A percentile compares a stretch with the other conserved stretches of the same genome.
phyloP scores from a whole-genome alignment of 116 monocot genomes.

The Cymodocea nodosa region DNA sequence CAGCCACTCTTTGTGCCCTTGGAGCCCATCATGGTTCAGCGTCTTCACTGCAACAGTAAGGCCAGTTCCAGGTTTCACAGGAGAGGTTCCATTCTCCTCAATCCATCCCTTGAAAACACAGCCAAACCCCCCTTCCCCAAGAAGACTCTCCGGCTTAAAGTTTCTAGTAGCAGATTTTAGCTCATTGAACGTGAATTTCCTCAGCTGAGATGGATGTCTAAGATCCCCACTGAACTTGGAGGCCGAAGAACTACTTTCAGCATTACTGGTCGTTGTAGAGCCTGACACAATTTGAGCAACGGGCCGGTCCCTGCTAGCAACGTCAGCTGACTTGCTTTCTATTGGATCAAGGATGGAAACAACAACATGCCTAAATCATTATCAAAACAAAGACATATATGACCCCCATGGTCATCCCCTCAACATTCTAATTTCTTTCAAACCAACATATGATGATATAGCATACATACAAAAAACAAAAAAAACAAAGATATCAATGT shows the following conservation, averaged over 20 bases:
- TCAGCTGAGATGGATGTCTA: conserved; percentile 28
- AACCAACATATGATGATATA: too few relatives aligned
- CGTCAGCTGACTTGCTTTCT: conserved; percentile 16
- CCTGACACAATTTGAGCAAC: conserved; percentile 15
- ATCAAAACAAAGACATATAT: too few relatives aligned
- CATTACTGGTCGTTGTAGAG: conserved; percentile 30
- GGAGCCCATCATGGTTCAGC: conserved; percentile 42
- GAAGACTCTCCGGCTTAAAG: conserved; percentile 39
- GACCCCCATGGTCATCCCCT: too few relatives aligned
- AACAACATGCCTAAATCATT: too few relatives aligned
- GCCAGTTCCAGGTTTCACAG: conserved; percentile 43
- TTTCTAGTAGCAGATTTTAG: conserved; percentile 33
- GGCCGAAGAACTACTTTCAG: conserved; percentile 26
- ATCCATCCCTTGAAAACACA: conserved; percentile 53
- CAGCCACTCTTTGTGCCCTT: conserved; percentile 50
- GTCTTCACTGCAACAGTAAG: conserved; percentile 43
- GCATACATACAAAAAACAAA: too few relatives aligned
- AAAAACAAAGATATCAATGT: too few relatives aligned
- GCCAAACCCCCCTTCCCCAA: conserved; percentile 43
- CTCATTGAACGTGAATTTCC: conserved; percentile 42
- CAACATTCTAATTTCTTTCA: too few relatives aligned
- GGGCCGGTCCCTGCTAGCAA: conserved; percentile 26
- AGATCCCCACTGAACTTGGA: conserved; percentile 26
- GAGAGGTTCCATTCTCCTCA: conserved; percentile 43
- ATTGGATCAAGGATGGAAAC: too few relatives aligned